Conservation (phyloP, 306 rosid genomes). For the Datisca glomerata region DNA sequence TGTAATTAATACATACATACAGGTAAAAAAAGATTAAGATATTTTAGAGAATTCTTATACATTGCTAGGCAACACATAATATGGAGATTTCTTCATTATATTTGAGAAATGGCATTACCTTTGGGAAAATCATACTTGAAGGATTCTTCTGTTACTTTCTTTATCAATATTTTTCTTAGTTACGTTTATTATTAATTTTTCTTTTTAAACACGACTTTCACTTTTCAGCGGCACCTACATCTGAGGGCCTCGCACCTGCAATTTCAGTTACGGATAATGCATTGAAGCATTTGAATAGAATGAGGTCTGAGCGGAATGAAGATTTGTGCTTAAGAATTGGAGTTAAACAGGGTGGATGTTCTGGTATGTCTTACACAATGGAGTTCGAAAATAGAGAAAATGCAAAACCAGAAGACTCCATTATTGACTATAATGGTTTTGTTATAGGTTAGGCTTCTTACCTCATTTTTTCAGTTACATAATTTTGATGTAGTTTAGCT, state of each 20-base stretch:
- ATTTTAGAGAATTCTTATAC: not conserved
- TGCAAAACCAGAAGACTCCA: slow-evolving; percentile 67
- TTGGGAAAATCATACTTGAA: too few species aligned
- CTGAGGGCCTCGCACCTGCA: slow-evolving; percentile 35
- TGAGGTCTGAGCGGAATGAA: slow-evolving; percentile 68
- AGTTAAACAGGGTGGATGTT: slow-evolving; percentile 97
- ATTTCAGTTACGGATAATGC: slow-evolving; percentile 53
- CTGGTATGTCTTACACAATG: slow-evolving; percentile 96
- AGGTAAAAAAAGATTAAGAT: too few species aligned
- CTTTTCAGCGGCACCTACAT: slow-evolving; percentile 30
- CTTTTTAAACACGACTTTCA: not conserved
- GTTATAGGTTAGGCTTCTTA: slow-evolving; percentile 44
- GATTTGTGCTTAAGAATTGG: slow-evolving; percentile 88
- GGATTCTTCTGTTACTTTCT: too few species aligned
- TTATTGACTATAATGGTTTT: slow-evolving; percentile 74
- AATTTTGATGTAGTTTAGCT: not conserved
- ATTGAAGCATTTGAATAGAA: slow-evolving; percentile 81
- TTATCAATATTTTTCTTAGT: too few species aligned
- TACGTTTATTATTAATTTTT: not conserved
- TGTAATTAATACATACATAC: too few species aligned
- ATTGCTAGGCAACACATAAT: not conserved
- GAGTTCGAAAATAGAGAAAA: slow-evolving; percentile 71
- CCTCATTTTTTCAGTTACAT: not conserved
- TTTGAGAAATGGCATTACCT: too few species aligned
- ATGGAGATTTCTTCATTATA: not conserved